Conservation (phyloP, 192 early-diverging fungal species). For the Coemansia javaensis region DNA sequence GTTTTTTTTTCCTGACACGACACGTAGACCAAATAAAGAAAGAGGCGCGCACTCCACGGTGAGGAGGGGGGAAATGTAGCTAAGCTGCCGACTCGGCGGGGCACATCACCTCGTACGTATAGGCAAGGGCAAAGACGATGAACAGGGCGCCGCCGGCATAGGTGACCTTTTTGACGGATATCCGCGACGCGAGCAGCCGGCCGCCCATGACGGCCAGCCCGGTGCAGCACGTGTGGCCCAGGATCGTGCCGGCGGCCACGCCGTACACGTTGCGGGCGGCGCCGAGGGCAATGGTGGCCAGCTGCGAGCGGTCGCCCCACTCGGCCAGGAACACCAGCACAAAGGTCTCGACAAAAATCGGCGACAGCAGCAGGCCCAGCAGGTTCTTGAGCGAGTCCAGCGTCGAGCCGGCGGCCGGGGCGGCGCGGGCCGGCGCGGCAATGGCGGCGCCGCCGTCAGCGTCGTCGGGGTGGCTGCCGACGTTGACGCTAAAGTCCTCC, state of each 20-base stretch:
- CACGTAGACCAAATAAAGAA: background rate
- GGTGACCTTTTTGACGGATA: conserved; percentile 86
- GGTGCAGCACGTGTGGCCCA: conserved; percentile 91
- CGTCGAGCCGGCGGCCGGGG: conserved; percentile 17
- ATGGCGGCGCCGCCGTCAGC: too few relatives aligned
- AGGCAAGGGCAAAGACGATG: conserved; percentile 75
- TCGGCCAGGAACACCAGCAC: conserved; percentile 95
- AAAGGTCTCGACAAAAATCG: conserved; percentile 94
- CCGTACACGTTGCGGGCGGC: conserved; percentile 90
- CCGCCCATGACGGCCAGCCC: conserved; percentile 92
- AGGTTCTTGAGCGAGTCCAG: conserved; percentile 64
- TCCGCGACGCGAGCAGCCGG: conserved; percentile 74
- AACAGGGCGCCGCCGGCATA: conserved; percentile 82
- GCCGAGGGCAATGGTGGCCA: conserved; percentile 92
- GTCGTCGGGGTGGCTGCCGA: conserved; percentile 13
- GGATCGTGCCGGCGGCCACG: conserved; percentile 81
- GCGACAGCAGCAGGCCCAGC: conserved; percentile 75
- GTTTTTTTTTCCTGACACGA: too few relatives aligned
- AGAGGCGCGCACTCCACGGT: too few relatives aligned
- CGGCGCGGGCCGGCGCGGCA: too few relatives aligned
- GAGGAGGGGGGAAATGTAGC: too few relatives aligned
- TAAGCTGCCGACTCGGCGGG: too few relatives aligned
- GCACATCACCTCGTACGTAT: conserved; percentile 54
- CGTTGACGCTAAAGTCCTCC: conserved; percentile 42
- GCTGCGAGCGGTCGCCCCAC: conserved; percentile 97